Conservation (phyloP, 116 monocot species). For the Thalassia testudinum region DNA sequence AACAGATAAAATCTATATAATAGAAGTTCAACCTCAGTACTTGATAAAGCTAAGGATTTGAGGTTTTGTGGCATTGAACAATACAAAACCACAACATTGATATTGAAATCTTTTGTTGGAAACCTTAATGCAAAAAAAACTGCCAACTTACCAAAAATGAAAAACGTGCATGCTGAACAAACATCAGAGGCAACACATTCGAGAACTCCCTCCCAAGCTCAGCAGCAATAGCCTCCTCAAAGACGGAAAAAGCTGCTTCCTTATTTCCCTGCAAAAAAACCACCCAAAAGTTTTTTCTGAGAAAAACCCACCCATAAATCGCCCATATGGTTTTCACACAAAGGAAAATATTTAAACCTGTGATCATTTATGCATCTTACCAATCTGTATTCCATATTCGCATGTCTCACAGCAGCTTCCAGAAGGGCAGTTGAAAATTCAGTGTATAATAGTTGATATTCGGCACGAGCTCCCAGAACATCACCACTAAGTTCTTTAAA, state of each 20-base stretch:
- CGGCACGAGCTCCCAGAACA: constrained; percentile 59
- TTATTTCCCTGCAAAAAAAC: constrained; percentile 45
- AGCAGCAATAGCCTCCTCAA: constrained; percentile 66
- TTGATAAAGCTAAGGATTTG: too few species aligned
- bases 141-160: constrained; percentile 54
- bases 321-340: not conserved
- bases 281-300: not conserved
- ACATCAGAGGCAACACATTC: constrained; percentile 53
- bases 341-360: too few species aligned
- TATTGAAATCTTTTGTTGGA: too few species aligned
- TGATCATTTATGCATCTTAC: constrained; percentile 16
- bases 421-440: constrained; percentile 62
- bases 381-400: constrained; percentile 84
- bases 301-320: not conserved
- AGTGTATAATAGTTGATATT: constrained; percentile 64
- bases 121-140: too few species aligned
- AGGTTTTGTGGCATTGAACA: too few species aligned
- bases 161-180: constrained; percentile 74
- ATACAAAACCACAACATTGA: too few species aligned
- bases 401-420: constrained; percentile 72
- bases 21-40: too few species aligned
- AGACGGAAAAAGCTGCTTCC: constrained; percentile 68
- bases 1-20: too few species aligned
- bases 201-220: constrained; percentile 75
- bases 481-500: constrained; percentile 89